Base-by-base conservation (phyloP, 2,329 filamentous ascomycete genomes). In the Trichothecium sympodiale region DNA sequence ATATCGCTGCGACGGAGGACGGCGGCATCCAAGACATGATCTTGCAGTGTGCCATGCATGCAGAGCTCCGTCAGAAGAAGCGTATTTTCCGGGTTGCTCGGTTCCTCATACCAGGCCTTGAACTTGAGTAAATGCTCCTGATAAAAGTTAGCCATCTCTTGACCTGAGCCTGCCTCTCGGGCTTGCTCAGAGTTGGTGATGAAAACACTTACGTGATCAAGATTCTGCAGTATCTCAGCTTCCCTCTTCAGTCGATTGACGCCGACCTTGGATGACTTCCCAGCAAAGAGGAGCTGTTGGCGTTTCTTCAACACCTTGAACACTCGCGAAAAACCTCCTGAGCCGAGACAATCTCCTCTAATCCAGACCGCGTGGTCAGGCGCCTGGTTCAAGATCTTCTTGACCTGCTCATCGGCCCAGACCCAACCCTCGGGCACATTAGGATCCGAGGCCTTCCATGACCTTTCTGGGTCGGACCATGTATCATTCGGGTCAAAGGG, bases 51-150 rank as follows among this genome's bases (percentile, higher is more conserved):
- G 1, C 52, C 53, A 4, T 41, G 38, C 2, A 37, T 34, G 17
- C 55, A 58, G 4, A 56, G 44, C 34, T 58, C 55, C 16, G 50
- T 54, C 7, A 57, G 38, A 4, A 57, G 46, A 12, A 57, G 31
- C 6, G 46, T 46, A 3, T 43, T 43, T 2, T 33, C 36, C 2
- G 40, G 38, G 1, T 33, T 32, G 5, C n/a, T 29, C 3, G 13
- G 8, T 12, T 53, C 43, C 33, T 55, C 45, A 34, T 48, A 43
- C 34, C 45, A 49, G 16, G 52, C 50, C 17, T 51, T 28, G 33
- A 50, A 50, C 34, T 48, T 46, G 26, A 57, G 37, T 12, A 57
- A 46, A 17, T 54, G 45, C 6, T 37, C 20, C 17, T 30, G 13
- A 10, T 4, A 35, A 29, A 15, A 15, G 3, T n/a, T 14, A 10